Evolutionary conservation across 169 alveolate species (phyloP), one percentile per base, ranked within the genome.

Genomic region (Plasmodium malariae): DNA sequence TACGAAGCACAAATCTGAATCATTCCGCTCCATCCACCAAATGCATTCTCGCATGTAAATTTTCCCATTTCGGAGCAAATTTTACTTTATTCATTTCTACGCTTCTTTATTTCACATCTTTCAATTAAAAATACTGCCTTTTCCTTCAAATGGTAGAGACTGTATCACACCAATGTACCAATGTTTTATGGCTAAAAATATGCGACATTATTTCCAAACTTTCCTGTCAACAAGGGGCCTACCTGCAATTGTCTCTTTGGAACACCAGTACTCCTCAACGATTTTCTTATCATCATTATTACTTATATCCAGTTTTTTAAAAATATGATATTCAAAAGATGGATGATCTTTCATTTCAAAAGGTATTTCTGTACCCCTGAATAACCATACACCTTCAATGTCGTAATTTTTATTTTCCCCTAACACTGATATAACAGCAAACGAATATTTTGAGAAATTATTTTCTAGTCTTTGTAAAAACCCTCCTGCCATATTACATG

Each of bases 341-440:
- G 99, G 99, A 88, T 98, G 99, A 21, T 98, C 99, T 71, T 93
- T 92, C 97, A 98, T 93, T 89, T 93, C 94, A 69, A 92, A 91
- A 7, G 98, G 99, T 21, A 97, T 92, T 19, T 95, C 98, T 6
- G 76, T 91, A 43, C 99, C 99, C 94, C 98, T 96, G 95, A 97
- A 96, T 89, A 98, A 76, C 99, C 99, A 98, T 5, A 98, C 99
- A 12, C 99, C 99, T 89, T 93, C 96, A 51, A 98, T 96, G 71
- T 98, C 99, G 74, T 96, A 96, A 87, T 94, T 70, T 43, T 97
- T 97, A 49, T 91, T 98, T 63, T 96, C 96, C 30, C 99, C 99
- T 76, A 97, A 92, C 17, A 98, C 98, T 49, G 98, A 95, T 40
- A 97, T 94, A 30, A 97, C 98, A 60, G 98, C 99, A 93, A 98